A percentile compares a stretch with the other conserved stretches of the same genome.
These are phyloP conservation scores for Phylloporus rhodoxanthus DNA, from an alignment of 768 basidiomycete genomes.

Conservation along the genomic window DNA sequence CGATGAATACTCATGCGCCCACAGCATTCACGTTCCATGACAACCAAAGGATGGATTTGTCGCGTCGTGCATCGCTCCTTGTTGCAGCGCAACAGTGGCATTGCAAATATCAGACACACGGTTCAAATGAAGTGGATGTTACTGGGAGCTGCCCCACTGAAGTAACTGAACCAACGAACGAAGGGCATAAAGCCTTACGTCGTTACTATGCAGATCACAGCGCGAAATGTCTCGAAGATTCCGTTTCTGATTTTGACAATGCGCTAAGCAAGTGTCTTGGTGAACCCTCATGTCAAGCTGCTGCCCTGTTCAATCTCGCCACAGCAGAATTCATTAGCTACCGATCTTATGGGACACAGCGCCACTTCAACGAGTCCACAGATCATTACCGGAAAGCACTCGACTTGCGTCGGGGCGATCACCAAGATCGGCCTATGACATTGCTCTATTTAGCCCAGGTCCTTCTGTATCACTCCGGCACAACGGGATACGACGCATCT, in stretches of 20 bases:
- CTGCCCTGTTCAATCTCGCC: conserved; percentile 12
- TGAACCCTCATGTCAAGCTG: conserved; percentile 1
- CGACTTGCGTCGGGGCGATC: background rate
- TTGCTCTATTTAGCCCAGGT: conserved; percentile 3
- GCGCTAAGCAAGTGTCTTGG: background rate
- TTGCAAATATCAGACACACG: background rate
- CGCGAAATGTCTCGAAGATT: background rate
- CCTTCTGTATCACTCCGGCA: background rate
- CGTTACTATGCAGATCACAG: background rate
- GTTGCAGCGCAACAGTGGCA: background rate
- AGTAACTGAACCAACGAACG: background rate
- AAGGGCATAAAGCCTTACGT: background rate
- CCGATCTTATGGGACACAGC: background rate
- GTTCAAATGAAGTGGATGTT: background rate
- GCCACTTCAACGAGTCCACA: background rate
- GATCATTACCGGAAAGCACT: conserved; percentile 5
- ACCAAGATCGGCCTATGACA: conserved; percentile 6
- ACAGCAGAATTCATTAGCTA: conserved; percentile 2
- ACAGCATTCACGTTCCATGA: background rate
- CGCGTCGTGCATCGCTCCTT: background rate
- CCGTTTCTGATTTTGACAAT: conserved; percentile 4
- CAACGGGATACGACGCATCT: background rate
- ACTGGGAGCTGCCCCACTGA: background rate
- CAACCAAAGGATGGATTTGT: background rate
- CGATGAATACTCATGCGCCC: background rate